These are phyloP conservation scores for Eremothecium sinecaudum DNA, from an alignment of 1,139 yeast genomes.

Conservation along the genomic window DNA sequence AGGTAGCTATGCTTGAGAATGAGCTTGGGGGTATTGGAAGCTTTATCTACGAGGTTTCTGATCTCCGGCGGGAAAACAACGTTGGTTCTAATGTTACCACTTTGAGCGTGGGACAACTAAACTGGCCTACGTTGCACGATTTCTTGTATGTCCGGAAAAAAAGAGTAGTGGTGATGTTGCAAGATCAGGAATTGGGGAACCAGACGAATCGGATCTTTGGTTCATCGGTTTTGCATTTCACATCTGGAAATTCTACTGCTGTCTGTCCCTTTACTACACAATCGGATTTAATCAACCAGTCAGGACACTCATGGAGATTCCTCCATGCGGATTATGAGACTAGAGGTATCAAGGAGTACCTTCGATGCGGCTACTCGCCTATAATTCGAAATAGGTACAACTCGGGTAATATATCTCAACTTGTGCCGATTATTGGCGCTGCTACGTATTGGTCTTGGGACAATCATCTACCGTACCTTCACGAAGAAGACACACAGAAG, in stretches of 20 bases:
- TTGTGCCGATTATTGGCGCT: constrained; percentile 29
- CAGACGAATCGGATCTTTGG: constrained; percentile 11
- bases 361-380: constrained; percentile 54
- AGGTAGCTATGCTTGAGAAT: constrained; percentile 14
- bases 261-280: constrained; percentile 19
- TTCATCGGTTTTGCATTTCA: constrained; percentile 13
- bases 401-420: constrained; percentile 18
- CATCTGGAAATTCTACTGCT: constrained; percentile 16
- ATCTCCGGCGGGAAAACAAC: constrained; percentile 17
- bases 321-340: constrained; percentile 30
- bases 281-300: constrained; percentile 11
- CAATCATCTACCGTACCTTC: constrained; percentile 40
- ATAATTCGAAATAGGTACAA: constrained; percentile 35
- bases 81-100: neutral
- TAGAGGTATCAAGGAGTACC: constrained; percentile 31
- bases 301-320: constrained; percentile 33
- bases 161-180: constrained; percentile 31
- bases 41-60: constrained; percentile 32
- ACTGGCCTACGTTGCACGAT: constrained; percentile 38
- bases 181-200: constrained; percentile 2
- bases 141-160: constrained; percentile 38
- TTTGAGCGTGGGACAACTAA: neutral
- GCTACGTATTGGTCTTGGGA: constrained; percentile 66
- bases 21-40: constrained; percentile 11
- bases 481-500: constrained; percentile 8